Percentiles rank a stretch among this genome's conserved stretches.
Evolutionary conservation across 768 basidiomycete genomes (phyloP).

Genomic region (Rhodotorula toruloides): DNA sequence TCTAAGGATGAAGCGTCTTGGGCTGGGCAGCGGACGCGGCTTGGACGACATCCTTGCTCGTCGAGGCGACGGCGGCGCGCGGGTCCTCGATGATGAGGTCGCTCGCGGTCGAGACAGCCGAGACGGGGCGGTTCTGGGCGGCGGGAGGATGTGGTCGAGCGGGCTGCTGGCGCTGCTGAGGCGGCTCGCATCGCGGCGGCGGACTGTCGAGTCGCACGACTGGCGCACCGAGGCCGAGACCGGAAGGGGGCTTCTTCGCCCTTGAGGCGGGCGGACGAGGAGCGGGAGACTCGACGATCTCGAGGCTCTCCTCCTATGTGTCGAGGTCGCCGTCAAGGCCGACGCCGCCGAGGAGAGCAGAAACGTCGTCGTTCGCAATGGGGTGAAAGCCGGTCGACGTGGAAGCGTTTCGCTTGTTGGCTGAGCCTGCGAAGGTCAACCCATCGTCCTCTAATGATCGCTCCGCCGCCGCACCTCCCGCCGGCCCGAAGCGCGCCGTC

Average conservation of each 20-base stretch:
- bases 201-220: too few relatives aligned
- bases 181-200: too few relatives aligned
- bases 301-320: background rate
- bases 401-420: too few relatives aligned
- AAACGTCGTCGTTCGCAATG: background rate
- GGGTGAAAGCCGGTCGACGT: too few relatives aligned
- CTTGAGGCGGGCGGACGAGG: background rate
- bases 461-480: too few relatives aligned
- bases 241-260: background rate
- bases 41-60: background rate
- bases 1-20: slow-evolving; percentile 36
- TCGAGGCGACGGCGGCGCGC: background rate
- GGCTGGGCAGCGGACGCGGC: background rate
- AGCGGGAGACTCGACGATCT: background rate
- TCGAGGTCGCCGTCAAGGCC: background rate
- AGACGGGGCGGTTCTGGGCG: background rate
- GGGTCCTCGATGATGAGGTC: slow-evolving; percentile 15
- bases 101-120: slow-evolving; percentile 2
- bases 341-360: slow-evolving; percentile 11
- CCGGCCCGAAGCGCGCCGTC: too few relatives aligned
- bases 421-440: too few relatives aligned
- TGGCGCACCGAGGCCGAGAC: too few relatives aligned
- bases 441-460: too few relatives aligned
- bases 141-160: too few relatives aligned
- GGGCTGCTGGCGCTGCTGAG: background rate